These are phyloP conservation scores for Pichia nanzhaoensis DNA, from an alignment of 805 yeast species.

Conservation along the genomic window DNA sequence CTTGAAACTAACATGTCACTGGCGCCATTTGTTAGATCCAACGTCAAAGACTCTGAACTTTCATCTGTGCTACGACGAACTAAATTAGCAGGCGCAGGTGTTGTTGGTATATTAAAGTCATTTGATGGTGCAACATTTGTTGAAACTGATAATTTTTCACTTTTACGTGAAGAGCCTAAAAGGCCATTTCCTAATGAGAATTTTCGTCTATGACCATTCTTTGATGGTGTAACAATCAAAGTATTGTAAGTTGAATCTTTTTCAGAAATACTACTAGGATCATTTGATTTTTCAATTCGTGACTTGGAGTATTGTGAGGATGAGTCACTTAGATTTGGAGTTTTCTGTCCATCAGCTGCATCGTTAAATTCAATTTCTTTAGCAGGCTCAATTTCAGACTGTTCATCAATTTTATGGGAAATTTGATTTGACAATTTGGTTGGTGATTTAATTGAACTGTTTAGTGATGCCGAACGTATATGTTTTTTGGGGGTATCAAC, in stretches of 20 bases:
- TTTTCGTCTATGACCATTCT: constrained; percentile 48
- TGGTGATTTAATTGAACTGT: constrained; percentile 9
- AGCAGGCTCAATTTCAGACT: constrained; percentile 11
- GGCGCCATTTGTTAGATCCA: constrained; percentile 46
- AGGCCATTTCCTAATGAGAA: constrained; percentile 57
- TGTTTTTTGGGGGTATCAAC: constrained; percentile 12
- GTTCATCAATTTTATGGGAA: constrained; percentile 16
- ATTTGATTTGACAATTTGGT: constrained; percentile 3
- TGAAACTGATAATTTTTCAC: constrained; percentile 31
- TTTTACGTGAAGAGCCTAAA: constrained; percentile 35
- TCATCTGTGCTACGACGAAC: constrained; percentile 32
- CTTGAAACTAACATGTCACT: constrained; percentile 56
- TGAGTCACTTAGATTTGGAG: constrained; percentile 16
- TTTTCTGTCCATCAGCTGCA: constrained; percentile 7
- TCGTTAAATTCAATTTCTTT: constrained; percentile 15
- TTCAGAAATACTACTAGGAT: constrained; percentile 24
- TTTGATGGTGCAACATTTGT: constrained; percentile 35
- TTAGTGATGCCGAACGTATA: not conserved
- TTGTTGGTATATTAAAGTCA: constrained; percentile 31
- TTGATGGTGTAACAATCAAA: constrained; percentile 23
- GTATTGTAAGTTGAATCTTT: constrained; percentile 25
- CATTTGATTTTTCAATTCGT: constrained; percentile 12
- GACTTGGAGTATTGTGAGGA: constrained; percentile 16
- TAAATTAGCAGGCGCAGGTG: constrained; percentile 35
- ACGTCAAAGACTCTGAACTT: constrained; percentile 57